Evolutionary conservation across 2,329 filamentous ascomycete genomes (phyloP), one percentile per base, ranked within the genome.

Genomic region (Arthrinium phaeospermum): DNA sequence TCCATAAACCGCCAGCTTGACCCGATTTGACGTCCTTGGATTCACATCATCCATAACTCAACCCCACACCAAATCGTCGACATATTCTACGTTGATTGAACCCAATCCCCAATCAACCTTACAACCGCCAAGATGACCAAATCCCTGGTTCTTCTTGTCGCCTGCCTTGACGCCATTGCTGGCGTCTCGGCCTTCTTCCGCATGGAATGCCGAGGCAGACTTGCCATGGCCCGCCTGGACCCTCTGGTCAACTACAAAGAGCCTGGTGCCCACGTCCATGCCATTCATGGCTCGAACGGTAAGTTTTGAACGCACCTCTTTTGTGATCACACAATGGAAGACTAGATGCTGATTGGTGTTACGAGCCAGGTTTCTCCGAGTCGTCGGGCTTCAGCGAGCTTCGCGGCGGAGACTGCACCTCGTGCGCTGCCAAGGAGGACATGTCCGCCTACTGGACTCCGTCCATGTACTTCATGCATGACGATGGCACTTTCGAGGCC

Each of bases 381-480:
- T 84, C 81, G n/a, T 83, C 91, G 19, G 86, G 82, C 53, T 90
- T 86, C 76, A 83, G 87, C 0, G 85, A 89, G 53, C 87, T 98
- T 19, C 78, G 86, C 5, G 81, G 78, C 22, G 91, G 88, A 67
- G 84, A 90, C 75, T 98, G 95, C 84, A 96, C 94, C 1, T 95
- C 94, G 14, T 97, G 94, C 80, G 90, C 88, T 71, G 92, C 97
- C 57, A 90, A 86, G 49, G 87, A 96, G 83, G 95, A 98, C 83
- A 92, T 91, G 83, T 97, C 94, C n/a, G 91, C 91, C 45, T 98
- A 98, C 85, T 98, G 94, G 94, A 90, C 91, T 70, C 95, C 95
- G 0, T 84, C 89, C 2, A 80, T 97, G 75, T 95, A 96, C 84
- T 98, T 97, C 82, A 82, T 91, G 79, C 89, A 95, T 78, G 79